Percentiles rank a stretch among this genome's conserved stretches.
These are phyloP conservation scores for Sclerotinia trifoliorum DNA, from an alignment of 2,329 filamentous ascomycete genomes.

Conservation along the genomic window DNA sequence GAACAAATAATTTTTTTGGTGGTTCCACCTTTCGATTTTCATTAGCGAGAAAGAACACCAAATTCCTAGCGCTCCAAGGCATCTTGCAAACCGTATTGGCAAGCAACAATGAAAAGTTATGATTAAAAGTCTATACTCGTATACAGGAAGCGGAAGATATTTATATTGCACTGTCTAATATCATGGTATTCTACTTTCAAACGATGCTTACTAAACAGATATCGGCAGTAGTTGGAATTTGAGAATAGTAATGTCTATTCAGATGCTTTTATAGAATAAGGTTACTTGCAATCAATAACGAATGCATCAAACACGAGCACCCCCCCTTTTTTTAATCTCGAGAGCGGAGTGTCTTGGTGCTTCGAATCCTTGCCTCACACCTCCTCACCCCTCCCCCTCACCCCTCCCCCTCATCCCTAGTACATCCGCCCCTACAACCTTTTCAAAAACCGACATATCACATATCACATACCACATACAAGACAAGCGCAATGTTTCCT, in stretches of 20 bases:
- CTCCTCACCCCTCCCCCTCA: neutral
- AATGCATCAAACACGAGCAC: too few relatives aligned
- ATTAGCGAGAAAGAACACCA: conserved; percentile 17
- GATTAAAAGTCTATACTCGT: neutral
- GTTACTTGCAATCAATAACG: too few relatives aligned
- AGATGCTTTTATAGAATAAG: too few relatives aligned
- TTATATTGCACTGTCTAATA: neutral
- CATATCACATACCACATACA: neutral
- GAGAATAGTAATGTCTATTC: neutral
- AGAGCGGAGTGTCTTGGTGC: too few relatives aligned
- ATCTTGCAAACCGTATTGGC: neutral
- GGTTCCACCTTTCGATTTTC: neutral
- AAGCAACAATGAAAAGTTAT: neutral
- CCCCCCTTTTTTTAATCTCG: too few relatives aligned
- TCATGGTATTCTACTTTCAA: neutral
- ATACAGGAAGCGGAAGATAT: neutral
- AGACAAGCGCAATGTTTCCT: neutral
- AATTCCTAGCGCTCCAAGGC: neutral
- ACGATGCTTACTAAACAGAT: neutral
- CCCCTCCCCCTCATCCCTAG: neutral
- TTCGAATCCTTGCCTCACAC: too few relatives aligned
- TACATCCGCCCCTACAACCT: neutral
- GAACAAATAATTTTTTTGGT: conserved; percentile 1
- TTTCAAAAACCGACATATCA: neutral
- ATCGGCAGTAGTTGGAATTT: neutral